These are phyloP conservation scores for Alternaria sp. DNA, from an alignment of 2,329 filamentous ascomycete species.

Conservation along the genomic window DNA sequence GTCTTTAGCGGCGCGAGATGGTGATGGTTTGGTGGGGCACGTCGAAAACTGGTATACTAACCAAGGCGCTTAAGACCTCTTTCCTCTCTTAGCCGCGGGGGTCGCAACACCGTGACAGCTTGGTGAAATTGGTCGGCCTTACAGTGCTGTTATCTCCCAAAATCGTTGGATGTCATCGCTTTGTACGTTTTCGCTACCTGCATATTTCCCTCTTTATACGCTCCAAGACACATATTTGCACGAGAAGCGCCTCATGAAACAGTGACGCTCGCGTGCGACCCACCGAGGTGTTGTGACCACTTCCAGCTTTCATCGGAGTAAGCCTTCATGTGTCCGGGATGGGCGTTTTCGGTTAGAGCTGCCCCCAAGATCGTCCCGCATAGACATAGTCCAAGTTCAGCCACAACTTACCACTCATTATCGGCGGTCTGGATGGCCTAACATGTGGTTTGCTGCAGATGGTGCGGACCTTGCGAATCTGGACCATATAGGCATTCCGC, in stretches of 20 bases:
- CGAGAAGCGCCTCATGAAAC: constrained; percentile 34
- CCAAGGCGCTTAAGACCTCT: constrained; percentile 6
- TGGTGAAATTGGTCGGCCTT: background rate
- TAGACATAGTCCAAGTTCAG: constrained; percentile 8
- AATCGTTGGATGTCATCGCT: constrained; percentile 14
- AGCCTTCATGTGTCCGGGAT: constrained; percentile 22
- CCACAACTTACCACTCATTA: constrained; percentile 12
- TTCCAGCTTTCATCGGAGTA: constrained; percentile 19
- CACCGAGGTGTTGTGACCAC: constrained; percentile 22
- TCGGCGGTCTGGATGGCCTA: background rate
- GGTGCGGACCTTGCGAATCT: background rate
- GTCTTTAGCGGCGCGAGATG: constrained; percentile 4
- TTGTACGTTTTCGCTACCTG: background rate
- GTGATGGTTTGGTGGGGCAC: constrained; percentile 16
- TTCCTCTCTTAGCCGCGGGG: constrained; percentile 11
- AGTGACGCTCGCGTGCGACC: constrained; percentile 17
- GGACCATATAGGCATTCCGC: background rate
- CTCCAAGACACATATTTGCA: constrained; percentile 11
- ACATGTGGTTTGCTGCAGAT: background rate
- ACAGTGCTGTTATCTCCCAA: background rate
- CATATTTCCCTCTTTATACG: constrained; percentile 8
- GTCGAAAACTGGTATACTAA: constrained; percentile 16
- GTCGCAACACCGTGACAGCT: constrained; percentile 5
- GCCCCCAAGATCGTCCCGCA: background rate
- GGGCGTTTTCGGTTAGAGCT: constrained; percentile 24